Base-by-base conservation (phyloP, 2,329 filamentous ascomycete species). In the Alternaria sp. region DNA sequence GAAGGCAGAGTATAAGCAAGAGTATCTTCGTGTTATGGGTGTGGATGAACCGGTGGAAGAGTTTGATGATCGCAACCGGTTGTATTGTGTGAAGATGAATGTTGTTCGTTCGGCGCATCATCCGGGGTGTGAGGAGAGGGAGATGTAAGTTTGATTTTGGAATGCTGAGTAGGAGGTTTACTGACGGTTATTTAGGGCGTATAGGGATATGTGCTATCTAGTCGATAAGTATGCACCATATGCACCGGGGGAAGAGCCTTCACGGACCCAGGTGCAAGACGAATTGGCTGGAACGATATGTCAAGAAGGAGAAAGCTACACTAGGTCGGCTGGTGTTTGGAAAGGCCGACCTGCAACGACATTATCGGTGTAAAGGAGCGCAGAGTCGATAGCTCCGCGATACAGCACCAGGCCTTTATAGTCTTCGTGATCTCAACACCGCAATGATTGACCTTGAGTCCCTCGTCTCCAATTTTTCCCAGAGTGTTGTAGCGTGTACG, bases 321-420 rank as follows among this genome's bases (percentile, higher is more conserved):
- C 10, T 2, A 30, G 25, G 3, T 14, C 6, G 0, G 3, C 46
- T 30, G 11, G 10, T 8, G n/a, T 15, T 0, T 14, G 2, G 46
- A 20, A 20, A 0, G 0, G 9, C 1, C 46, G 0, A 20, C 4
- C 2, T 50, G 15, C 0, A 2, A 15, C 2, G 2, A 0, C 3
- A 20, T 12, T 50, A 18, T 50, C 46, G n/a, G 25, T 10, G 46
- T 28, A 33, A 2, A 33, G 30, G 1, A 15, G 30, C 30, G 12
- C 30, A 1, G 12, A 33, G 2, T 33, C 30, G 12, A 15, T 30
- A 25, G 6, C 6, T 25, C 23, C 23, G 23, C 23, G 23, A 25
- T 25, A 8, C 6, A 25, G 6, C 23, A 25, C 23, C 23, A 25
- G 4, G 23, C 4, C 23, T 25, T 25, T 25, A 8, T 7, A 25